Evolutionary conservation across 1,284 basidiomycete species (phyloP), one percentile per base, ranked within the genome.

Genomic region (Puccinia novopanici): DNA sequence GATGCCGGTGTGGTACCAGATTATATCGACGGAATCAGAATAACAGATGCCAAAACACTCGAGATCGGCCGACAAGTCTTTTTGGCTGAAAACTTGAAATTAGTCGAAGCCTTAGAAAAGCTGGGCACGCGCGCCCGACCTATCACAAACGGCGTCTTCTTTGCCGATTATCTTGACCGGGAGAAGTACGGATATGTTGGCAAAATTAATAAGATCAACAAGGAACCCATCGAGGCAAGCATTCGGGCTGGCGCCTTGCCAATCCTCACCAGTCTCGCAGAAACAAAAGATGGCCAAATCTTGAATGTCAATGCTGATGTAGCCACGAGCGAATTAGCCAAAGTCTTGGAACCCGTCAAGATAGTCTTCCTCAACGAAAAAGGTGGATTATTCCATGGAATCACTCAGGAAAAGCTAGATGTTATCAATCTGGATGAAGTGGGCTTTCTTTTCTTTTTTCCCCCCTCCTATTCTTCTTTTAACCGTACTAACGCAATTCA

Each of bases 361-460:
- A 98, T 99, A 82, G 96, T 99, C 76, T 98, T 95, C 88, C 87
- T 99, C 85, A 98, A 98, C 86, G 97, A 99, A 85, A 98, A 99
- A 88, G 96, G 96, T 81, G 96, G 97, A 75, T 88, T 99, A 83
- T 98, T 92, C 91, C 97, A 99, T 86, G 96, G 96, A 82, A 91
- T 97, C 67, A 94, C 94, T 27, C 93, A 94, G 81, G 92, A 97
- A 88, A 95, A 97, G 87, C 87, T 99, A 79, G 93, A 94, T 84
- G 91, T 93, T 61, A 98, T 99, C 88, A 99, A 99, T 87, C 88
- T 99, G 79, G 96, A 99, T 86, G 96, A 99, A 89, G 93, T 92
- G 83, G 85, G 59, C 59, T n/a, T 42, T 61, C 34, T 27, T 74
- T 42, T 40, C 45, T 75, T 42, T 76, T 77, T 8, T 71, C n/a